Percentiles rank a stretch among this genome's conserved stretches.
These are phyloP conservation scores for Trifolium repens DNA, from an alignment of 306 rosid species.

Conservation along the genomic window DNA sequence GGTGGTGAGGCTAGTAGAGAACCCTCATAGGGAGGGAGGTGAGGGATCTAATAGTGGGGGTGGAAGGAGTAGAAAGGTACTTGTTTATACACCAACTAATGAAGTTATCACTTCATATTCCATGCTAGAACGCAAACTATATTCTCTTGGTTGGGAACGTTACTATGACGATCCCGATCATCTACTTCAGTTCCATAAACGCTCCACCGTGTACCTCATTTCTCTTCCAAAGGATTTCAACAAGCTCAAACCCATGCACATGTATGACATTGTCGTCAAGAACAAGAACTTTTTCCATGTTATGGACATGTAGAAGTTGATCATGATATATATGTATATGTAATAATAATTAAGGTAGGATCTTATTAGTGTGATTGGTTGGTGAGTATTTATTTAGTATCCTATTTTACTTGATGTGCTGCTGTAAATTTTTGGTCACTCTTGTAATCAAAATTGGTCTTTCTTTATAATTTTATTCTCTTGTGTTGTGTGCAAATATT, in stretches of 20 bases:
- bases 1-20: slow-evolving; percentile 84
- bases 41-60: slow-evolving; percentile 35
- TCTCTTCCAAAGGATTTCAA: slow-evolving; percentile 85
- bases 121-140: slow-evolving; percentile 58
- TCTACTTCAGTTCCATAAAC: slow-evolving; percentile 84
- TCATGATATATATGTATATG: background rate
- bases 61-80: slow-evolving; percentile 55
- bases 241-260: slow-evolving; percentile 87
- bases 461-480: background rate
- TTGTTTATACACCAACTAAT: slow-evolving; percentile 67
- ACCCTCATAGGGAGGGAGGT: slow-evolving; percentile 48
- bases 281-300: slow-evolving; percentile 80
- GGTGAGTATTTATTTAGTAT: background rate
- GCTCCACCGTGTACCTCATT: slow-evolving; percentile 77
- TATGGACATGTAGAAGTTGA: slow-evolving; percentile 54
- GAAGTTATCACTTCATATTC: slow-evolving; percentile 72
- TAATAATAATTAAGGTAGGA: background rate
- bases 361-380: slow-evolving; percentile 2
- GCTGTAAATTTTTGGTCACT: background rate
- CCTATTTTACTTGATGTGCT: background rate
- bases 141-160: slow-evolving; percentile 82
- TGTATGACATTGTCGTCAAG: slow-evolving; percentile 95
- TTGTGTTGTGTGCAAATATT: background rate
- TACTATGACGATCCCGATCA: slow-evolving; percentile 92
- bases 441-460: background rate